phyloP scores from a whole-genome alignment of 139 green algal genomes.

The Coelastrella sp. region DNA sequence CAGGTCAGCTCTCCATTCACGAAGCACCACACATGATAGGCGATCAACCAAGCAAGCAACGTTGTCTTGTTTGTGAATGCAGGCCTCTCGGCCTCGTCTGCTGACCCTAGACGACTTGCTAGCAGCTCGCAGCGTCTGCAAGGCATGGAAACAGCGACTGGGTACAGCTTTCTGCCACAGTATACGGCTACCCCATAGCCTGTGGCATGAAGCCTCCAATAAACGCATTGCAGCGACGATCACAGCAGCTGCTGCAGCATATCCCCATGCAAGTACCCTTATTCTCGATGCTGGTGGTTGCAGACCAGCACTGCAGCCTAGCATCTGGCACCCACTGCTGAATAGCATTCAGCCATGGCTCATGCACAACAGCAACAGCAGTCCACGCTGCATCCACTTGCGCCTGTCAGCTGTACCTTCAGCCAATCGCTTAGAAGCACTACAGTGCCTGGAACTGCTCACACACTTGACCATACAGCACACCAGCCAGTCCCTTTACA shows the following conservation, averaged over 20 bases:
- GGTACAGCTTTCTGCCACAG: slow-evolving; percentile 39
- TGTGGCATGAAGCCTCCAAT: slow-evolving; percentile 16
- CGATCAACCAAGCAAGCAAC: no score
- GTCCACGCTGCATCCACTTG: neutral
- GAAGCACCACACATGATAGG: no score
- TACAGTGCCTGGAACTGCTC: neutral
- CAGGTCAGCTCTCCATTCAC: no score
- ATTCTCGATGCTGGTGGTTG: slow-evolving; percentile 1
- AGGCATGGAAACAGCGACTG: slow-evolving; percentile 13
- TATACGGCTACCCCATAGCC: slow-evolving; percentile 11
- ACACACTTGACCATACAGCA: slow-evolving; percentile 21
- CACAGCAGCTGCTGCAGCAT: slow-evolving; percentile 25
- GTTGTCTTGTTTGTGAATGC: neutral
- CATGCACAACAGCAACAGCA: neutral
- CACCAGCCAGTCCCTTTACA: slow-evolving; percentile 26
- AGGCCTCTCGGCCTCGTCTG: slow-evolving; percentile 13
- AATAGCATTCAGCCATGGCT: slow-evolving; percentile 13
- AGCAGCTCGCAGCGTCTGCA: slow-evolving; percentile 18
- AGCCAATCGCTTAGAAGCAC: neutral
- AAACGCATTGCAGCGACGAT: neutral
- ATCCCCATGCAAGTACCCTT: slow-evolving; percentile 6
- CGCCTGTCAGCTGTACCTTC: neutral
- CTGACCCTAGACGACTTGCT: slow-evolving; percentile 29
- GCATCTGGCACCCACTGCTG: neutral
- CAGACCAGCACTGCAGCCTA: neutral